Conservation (phyloP, 2,329 filamentous ascomycete genomes). For the Pleurostoma richardsiae region DNA sequence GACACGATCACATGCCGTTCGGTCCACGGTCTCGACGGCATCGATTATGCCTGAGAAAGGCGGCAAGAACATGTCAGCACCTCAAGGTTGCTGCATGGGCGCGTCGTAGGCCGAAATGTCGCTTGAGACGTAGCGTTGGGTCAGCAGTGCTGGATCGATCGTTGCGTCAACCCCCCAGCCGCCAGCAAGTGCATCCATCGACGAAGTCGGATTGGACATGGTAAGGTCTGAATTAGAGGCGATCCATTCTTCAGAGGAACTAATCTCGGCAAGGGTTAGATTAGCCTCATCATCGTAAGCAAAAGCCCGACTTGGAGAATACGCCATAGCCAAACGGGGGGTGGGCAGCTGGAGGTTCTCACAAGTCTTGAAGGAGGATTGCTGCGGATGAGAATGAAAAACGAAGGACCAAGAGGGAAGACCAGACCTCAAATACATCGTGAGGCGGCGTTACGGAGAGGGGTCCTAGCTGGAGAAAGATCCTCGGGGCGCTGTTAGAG, state of each 20-base stretch:
- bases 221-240: conserved; percentile 1
- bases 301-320: neutral
- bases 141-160: conserved; percentile 2
- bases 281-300: conserved; percentile 1
- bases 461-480: neutral
- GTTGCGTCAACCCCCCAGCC: conserved; percentile 1
- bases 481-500: neutral
- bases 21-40: neutral
- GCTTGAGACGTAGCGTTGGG: conserved; percentile 1
- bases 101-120: conserved; percentile 1
- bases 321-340: neutral
- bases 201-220: conserved; percentile 2
- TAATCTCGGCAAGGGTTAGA: neutral
- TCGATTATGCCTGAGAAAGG: neutral
- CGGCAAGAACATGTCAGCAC: conserved; percentile 1
- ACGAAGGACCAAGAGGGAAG: neutral
- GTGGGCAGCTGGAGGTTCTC: neutral
- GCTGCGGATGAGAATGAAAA: neutral
- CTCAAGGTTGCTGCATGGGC: conserved; percentile 3
- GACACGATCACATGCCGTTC: neutral
- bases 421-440: neutral
- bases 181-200: neutral
- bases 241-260: conserved; percentile 1
- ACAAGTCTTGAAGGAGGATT: neutral
- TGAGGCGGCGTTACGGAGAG: neutral